Evolutionary conservation across 116 monocot species (phyloP).

Genomic region (Posidonia oceanica): DNA sequence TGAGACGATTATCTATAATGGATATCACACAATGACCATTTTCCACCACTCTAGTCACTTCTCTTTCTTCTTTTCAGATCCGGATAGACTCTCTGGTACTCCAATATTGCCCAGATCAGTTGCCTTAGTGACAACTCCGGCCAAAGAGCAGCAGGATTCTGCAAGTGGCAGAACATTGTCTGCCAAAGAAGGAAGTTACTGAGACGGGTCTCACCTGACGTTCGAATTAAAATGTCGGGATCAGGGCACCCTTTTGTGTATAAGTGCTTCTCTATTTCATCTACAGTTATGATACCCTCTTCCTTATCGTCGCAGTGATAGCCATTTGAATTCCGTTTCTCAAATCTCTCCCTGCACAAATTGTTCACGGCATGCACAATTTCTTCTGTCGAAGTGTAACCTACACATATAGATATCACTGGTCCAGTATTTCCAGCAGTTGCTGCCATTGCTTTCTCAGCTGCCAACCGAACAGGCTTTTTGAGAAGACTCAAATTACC

Average conservation of each 20-base stretch:
- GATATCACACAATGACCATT: neutral
- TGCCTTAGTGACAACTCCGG: slow-evolving; percentile 68
- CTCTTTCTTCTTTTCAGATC: slow-evolving; percentile 25
- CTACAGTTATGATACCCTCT: slow-evolving; percentile 17
- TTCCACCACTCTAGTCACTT: neutral
- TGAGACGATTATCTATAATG: too few species aligned
- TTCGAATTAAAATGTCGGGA: slow-evolving; percentile 59
- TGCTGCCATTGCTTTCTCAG: slow-evolving; percentile 50
- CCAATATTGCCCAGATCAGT: slow-evolving; percentile 61
- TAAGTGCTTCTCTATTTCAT: slow-evolving; percentile 55
- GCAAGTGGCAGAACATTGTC: slow-evolving; percentile 38
- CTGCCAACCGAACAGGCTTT: slow-evolving; percentile 43
- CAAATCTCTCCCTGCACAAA: slow-evolving; percentile 27
- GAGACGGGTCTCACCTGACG: slow-evolving; percentile 70
- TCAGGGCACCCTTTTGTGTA: slow-evolving; percentile 43
- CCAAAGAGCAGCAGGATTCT: slow-evolving; percentile 46
- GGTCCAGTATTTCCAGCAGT: slow-evolving; percentile 62
- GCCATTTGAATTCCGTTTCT: neutral
- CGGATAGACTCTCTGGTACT: slow-evolving; percentile 53
- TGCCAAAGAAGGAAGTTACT: slow-evolving; percentile 89
- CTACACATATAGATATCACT: slow-evolving; percentile 68
- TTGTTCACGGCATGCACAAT: slow-evolving; percentile 49
- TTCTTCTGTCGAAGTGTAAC: slow-evolving; percentile 72
- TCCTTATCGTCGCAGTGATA: neutral
- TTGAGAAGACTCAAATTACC: slow-evolving; percentile 52